phyloP scores from a whole-genome alignment of 1,284 basidiomycete species.

The Apiotrichum laibachii region DNA sequence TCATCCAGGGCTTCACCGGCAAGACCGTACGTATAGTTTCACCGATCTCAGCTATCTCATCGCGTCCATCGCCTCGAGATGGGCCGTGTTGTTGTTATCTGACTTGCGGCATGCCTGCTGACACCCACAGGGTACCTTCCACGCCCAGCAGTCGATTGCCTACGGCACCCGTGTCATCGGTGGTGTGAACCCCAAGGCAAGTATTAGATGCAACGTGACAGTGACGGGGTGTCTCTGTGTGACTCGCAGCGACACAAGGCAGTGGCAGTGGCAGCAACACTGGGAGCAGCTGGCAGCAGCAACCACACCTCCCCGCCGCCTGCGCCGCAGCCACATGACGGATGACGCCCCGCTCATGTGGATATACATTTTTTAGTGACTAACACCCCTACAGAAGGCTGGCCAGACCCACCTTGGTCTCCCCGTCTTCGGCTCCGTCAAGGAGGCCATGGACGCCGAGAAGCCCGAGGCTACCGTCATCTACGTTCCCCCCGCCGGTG shows the following conservation, averaged over 20 bases:
- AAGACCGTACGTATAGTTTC: constrained; percentile 72
- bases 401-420: constrained; percentile 92
- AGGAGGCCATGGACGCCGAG: constrained; percentile 80
- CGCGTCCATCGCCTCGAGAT: not conserved
- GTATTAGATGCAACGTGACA: constrained; percentile 11
- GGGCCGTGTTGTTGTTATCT: not conserved
- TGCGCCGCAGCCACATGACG: not conserved
- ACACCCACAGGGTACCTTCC: constrained; percentile 81
- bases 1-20: constrained; percentile 92
- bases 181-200: constrained; percentile 83
- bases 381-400: constrained; percentile 62
- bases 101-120: not conserved
- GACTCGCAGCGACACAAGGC: not conserved
- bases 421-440: constrained; percentile 89
- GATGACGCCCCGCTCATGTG: not conserved
- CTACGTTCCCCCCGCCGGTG: constrained; percentile 89
- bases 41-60: constrained; percentile 7
- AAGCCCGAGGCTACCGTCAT: constrained; percentile 89
- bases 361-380: not conserved
- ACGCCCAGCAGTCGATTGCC: constrained; percentile 87
- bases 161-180: constrained; percentile 94
- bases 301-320: too few species aligned
- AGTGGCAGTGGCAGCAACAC: not conserved
- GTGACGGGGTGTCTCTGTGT: not conserved
- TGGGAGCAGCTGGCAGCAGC: too few species aligned